Evolutionary conservation across 352 stramenopile genomes (phyloP), one percentile per base, ranked within the genome.

Genomic region (Phytophthora macrochlamydospora): DNA sequence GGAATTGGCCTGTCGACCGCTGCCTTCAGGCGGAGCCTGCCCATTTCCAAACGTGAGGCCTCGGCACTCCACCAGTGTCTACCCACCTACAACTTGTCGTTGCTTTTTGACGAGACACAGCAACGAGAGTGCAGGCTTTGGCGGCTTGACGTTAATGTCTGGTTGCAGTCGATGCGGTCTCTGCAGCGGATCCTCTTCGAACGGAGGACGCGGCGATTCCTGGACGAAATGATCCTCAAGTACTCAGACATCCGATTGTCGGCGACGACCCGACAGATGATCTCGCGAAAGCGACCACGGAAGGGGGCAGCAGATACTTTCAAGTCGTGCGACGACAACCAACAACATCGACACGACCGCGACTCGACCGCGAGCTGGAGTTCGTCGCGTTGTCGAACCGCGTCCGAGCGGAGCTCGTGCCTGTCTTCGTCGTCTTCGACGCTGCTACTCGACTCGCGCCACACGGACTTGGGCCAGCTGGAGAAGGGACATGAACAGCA

Each of bases 141-240:
- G 33, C 8, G 38, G 13, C 32, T 71, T 58, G 51, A 46, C 29
- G 57, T 72, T 59, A 56, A 78, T 78, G 70, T 72, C 29, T 46
- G 35, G 50, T 44, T 59, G 60, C 37, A 32, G 53, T 75, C 51
- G 13, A 78, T 78, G 70, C 66, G 65, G 37, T 72, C 52, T 50
- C 37, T 78, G 50, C 65, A 68, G 38, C 70, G 70, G 14, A 58
- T 74, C 56, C 60, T 75, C 54, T 68, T 35, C 24, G 60, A 78
- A 53, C 74, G 57, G 61, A 78, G 54, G 61, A 78, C 65, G 38
- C 65, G 57, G 53, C 57, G 56, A 29, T 68, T 74, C 29, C 45
- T 78, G 40, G 65, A 71, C 56, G 58, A 69, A n/a, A 78, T 77
- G 69, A 67, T 77, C 44, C 51, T 59, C 48, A 77, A 74, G 44